Conservation (phyloP, 331 rosid species). For the Pyrus hybrid region DNA sequence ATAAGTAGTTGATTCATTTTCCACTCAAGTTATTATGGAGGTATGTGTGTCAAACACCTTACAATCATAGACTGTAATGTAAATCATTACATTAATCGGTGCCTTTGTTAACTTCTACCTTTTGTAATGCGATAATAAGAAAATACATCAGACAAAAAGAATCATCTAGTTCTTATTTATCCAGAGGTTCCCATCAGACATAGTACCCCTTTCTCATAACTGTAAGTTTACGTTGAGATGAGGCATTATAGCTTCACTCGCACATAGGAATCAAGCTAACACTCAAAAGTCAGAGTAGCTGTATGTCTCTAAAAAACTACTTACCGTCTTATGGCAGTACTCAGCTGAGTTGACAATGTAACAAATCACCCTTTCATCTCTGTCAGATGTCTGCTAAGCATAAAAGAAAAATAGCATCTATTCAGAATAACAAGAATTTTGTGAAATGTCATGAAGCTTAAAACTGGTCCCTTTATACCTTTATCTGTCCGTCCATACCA, state of each 20-base stretch:
- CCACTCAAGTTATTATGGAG: background rate
- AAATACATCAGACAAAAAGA: background rate
- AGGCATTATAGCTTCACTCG: background rate
- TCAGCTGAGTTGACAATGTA: conserved; percentile 97
- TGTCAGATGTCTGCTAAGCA: conserved; percentile 84
- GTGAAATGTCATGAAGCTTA: conserved; percentile 1
- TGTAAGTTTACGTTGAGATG: background rate
- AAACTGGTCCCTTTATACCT: conserved; percentile 41
- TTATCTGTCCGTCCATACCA: conserved; percentile 98
- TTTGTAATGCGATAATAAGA: background rate
- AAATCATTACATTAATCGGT: background rate
- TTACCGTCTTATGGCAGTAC: conserved; percentile 89
- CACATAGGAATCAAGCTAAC: background rate
- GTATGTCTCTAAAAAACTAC: conserved; percentile 29
- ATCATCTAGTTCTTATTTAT: background rate
- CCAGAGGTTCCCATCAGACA: background rate
- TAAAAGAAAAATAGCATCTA: conserved; percentile 1
- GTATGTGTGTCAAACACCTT: background rate
- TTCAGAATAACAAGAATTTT: conserved; percentile 6
- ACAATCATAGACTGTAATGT: background rate
- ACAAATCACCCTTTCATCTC: conserved; percentile 96
- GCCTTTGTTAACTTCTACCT: background rate
- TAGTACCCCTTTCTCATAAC: background rate
- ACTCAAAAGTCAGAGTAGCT: background rate
- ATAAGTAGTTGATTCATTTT: background rate